Conservation (phyloP, 176 grass and related monocot genomes). For the Carex pumila region DNA sequence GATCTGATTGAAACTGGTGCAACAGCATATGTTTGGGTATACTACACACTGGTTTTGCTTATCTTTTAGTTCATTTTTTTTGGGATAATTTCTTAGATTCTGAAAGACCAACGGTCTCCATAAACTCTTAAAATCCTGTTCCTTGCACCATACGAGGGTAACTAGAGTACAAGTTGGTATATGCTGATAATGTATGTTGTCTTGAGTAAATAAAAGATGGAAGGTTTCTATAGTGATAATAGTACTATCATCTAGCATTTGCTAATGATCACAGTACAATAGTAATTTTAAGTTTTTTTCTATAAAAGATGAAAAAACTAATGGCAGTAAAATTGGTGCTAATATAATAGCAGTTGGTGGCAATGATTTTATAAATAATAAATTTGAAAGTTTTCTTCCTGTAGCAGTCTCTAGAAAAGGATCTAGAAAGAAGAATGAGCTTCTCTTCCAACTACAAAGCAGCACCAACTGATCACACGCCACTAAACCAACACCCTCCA, state of each 20-base stretch:
- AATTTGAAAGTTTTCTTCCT: background rate
- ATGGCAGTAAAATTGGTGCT: background rate
- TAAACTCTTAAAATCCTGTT: background rate
- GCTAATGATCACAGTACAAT: background rate
- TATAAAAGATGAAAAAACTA: background rate
- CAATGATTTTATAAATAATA: background rate
- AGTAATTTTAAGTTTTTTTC: background rate
- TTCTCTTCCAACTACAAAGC: slow-evolving; percentile 36
- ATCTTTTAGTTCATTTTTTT: background rate
- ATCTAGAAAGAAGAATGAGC: slow-evolving; percentile 48
- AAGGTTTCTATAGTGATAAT: background rate
- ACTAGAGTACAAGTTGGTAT: background rate
- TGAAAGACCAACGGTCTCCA: background rate
- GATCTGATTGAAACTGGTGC: background rate
- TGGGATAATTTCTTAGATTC: background rate
- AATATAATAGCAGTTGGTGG: background rate
- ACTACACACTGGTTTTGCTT: background rate
- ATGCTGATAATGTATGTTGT: background rate
- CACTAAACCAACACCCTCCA: slow-evolving; percentile 13
- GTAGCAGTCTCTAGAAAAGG: slow-evolving; percentile 34
- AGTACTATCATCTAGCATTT: background rate
- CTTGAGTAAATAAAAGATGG: background rate
- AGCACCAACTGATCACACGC: slow-evolving; percentile 27
- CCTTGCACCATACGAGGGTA: background rate
- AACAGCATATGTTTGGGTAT: background rate